These are phyloP conservation scores for Globisporangium cystogenes DNA, from an alignment of 352 stramenopile species.

Conservation along the genomic window DNA sequence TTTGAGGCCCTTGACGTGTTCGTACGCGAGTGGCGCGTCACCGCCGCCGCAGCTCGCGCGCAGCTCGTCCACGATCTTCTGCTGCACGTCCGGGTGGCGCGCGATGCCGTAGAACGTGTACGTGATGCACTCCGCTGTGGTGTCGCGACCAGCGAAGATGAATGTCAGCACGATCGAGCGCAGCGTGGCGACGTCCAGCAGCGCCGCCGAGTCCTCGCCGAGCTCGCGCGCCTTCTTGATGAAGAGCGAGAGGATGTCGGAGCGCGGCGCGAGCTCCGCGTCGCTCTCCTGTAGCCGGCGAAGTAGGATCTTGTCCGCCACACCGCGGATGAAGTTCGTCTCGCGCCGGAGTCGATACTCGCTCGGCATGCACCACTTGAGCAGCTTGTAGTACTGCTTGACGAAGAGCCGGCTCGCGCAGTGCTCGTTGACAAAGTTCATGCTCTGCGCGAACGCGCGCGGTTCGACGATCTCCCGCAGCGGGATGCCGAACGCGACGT, in stretches of 20 bases:
- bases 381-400: conserved; percentile 57
- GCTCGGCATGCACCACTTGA: conserved; percentile 57
- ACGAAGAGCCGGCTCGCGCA: conserved; percentile 43
- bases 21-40: conserved; percentile 16
- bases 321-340: conserved; percentile 19
- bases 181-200: conserved; percentile 31
- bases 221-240: conserved; percentile 46
- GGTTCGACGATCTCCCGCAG: conserved; percentile 20
- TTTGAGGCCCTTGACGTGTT: conserved; percentile 48
- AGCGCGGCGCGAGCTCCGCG: conserved; percentile 24
- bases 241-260: conserved; percentile 47
- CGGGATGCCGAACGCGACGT: conserved; percentile 44
- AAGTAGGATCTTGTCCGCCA: conserved; percentile 37
- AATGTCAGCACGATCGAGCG: conserved; percentile 73
- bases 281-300: conserved; percentile 26
- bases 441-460: conserved; percentile 31
- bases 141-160: conserved; percentile 83
- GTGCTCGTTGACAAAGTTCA: conserved; percentile 53
- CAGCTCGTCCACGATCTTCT: conserved; percentile 55
- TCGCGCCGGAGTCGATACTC: conserved; percentile 34
- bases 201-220: conserved; percentile 11
- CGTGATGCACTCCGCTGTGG: conserved; percentile 62
- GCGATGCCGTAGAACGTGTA: conserved; percentile 76
- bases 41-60: not conserved
- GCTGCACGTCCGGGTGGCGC: conserved; percentile 43